Evolutionary conservation across 306 rosid species (phyloP).

Genomic region (Cotoneaster glaucophyllus): DNA sequence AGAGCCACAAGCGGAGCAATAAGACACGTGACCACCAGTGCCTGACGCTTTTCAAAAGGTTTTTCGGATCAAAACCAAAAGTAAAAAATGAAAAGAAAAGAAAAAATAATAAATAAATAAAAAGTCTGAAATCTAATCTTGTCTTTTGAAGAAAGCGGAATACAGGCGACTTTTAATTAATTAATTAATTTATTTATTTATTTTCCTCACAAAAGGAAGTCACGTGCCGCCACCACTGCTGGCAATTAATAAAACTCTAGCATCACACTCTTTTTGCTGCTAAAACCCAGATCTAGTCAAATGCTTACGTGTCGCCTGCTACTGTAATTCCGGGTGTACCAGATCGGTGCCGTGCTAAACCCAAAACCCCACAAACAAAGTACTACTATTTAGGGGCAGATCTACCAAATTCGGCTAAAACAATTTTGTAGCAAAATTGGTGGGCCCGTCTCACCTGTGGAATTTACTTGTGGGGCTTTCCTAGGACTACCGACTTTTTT

Average conservation of each 20-base stretch:
- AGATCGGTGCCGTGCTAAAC: neutral
- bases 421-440: neutral
- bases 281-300: constrained; percentile 17
- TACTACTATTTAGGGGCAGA: neutral
- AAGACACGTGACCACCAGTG: constrained; percentile 36
- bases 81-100: neutral
- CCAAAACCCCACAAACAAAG: neutral
- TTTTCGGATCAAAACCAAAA: neutral
- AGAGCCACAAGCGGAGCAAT: constrained; percentile 2
- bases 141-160: neutral
- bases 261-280: neutral
- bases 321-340: neutral
- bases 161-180: neutral
- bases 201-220: neutral
- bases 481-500: too few relatives aligned
- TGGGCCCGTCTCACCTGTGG: constrained; percentile 1
- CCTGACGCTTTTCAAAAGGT: constrained; percentile 18
- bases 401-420: neutral
- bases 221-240: constrained; percentile 33
- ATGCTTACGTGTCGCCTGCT: constrained; percentile 5
- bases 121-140: constrained; percentile 4
- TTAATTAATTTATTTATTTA: neutral
- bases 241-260: constrained; percentile 1
- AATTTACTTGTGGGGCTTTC: neutral
- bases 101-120: too few relatives aligned